These are phyloP conservation scores for Fusarium burgessii DNA, from an alignment of 2,329 filamentous ascomycete species.

Conservation along the genomic window DNA sequence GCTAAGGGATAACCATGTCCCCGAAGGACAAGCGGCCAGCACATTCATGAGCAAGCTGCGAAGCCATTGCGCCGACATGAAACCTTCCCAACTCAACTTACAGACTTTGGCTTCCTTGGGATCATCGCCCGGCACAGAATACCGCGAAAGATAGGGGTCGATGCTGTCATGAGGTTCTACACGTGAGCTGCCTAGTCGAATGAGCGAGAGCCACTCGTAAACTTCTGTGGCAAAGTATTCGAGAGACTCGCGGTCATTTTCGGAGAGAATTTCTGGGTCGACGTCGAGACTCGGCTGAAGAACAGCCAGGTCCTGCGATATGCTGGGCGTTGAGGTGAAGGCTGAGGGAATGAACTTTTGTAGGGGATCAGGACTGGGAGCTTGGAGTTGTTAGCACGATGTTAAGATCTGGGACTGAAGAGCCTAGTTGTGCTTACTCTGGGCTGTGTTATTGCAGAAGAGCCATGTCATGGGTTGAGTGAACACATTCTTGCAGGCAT, in stretches of 20 bases:
- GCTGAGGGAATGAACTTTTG: slow-evolving; percentile 57
- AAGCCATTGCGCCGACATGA: slow-evolving; percentile 66
- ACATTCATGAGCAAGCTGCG: slow-evolving; percentile 61
- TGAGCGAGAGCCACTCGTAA: slow-evolving; percentile 82
- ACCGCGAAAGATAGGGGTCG: slow-evolving; percentile 77
- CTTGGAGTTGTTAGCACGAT: slow-evolving; percentile 53
- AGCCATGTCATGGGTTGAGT: slow-evolving; percentile 78
- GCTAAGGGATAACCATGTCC: slow-evolving; percentile 68
- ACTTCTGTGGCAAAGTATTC: slow-evolving; percentile 73
- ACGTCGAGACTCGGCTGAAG: slow-evolving; percentile 45
- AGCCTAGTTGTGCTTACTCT: slow-evolving; percentile 40
- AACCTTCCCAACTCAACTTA: slow-evolving; percentile 70
- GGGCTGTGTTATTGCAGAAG: slow-evolving; percentile 71
- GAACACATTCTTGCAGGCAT: slow-evolving; percentile 84
- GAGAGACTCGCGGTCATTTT: slow-evolving; percentile 61
- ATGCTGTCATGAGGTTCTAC: slow-evolving; percentile 68
- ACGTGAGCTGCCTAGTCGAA: slow-evolving; percentile 74
- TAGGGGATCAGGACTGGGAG: slow-evolving; percentile 63
- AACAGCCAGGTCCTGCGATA: slow-evolving; percentile 34
- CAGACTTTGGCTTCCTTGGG: slow-evolving; percentile 54
- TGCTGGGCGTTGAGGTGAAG: slow-evolving; percentile 51
- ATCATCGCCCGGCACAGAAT: slow-evolving; percentile 64
- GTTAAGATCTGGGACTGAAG: background rate
- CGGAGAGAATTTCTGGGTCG: slow-evolving; percentile 46
- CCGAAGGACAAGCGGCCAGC: slow-evolving; percentile 57